Evolutionary conservation across 2,329 filamentous ascomycete genomes (phyloP).

Genomic region (Sporothrix schenckii): DNA sequence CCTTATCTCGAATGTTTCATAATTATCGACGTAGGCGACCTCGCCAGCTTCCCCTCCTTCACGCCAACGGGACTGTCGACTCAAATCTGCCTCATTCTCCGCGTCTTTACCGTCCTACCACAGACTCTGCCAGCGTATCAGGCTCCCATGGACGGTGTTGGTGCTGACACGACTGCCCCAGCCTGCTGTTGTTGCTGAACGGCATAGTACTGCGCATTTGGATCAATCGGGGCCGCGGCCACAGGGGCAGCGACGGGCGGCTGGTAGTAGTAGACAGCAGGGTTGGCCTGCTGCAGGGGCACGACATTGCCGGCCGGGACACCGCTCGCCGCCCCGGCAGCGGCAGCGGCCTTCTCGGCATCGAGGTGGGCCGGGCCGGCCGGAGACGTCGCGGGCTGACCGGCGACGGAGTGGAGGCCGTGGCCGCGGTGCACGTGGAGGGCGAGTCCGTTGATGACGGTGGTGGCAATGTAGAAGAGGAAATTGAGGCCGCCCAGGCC

Average conservation of each 20-base stretch:
- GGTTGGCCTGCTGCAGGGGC: slow-evolving; percentile 1
- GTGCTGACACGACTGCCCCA: too few relatives aligned
- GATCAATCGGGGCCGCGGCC: too few relatives aligned
- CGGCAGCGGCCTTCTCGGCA: slow-evolving; percentile 35
- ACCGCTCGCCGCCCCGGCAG: not conserved
- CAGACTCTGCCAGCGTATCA: too few relatives aligned
- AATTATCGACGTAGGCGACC: too few relatives aligned
- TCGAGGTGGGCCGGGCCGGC: slow-evolving; percentile 28
- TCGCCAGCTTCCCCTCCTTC: too few relatives aligned
- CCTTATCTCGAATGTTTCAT: not conserved
- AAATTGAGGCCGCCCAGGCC: slow-evolving; percentile 50
- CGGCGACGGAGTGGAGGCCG: slow-evolving; percentile 48
- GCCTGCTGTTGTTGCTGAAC: not conserved
- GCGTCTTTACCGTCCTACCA: too few relatives aligned
- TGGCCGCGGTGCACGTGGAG: slow-evolving; percentile 51
- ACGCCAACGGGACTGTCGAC: not conserved
- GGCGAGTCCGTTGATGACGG: slow-evolving; percentile 48
- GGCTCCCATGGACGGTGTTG: too few relatives aligned
- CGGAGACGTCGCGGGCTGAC: slow-evolving; percentile 31
- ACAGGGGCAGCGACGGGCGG: not conserved
- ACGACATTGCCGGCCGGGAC: not conserved
- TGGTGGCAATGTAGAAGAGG: slow-evolving; percentile 48
- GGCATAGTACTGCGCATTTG: not conserved
- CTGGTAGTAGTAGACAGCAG: not conserved
- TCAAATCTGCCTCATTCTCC: not conserved